These are phyloP conservation scores for Aegilops bicornis DNA, from an alignment of 176 grass and related monocot genomes.

Conservation along the genomic window DNA sequence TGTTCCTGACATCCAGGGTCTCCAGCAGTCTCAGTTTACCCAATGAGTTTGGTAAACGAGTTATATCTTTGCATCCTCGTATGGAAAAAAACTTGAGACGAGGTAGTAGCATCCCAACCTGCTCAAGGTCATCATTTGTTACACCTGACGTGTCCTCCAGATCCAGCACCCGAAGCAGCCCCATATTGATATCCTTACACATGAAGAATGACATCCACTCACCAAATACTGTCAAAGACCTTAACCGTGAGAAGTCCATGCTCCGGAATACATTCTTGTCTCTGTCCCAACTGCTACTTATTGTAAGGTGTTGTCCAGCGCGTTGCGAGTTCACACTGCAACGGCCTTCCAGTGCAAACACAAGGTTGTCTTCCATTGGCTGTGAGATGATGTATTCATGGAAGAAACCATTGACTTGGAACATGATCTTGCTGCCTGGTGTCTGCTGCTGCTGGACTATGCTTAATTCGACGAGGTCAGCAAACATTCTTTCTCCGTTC, in stretches of 20 bases:
- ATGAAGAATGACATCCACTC: too few species aligned
- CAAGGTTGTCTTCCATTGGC: background rate
- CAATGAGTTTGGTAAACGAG: background rate
- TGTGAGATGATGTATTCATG: background rate
- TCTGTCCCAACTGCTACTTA: too few species aligned
- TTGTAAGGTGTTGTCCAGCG: too few species aligned
- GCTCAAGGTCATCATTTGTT: background rate
- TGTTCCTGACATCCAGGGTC: background rate
- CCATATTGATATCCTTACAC: background rate
- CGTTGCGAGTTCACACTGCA: background rate
- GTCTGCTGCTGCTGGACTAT: background rate
- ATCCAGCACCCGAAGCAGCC: conserved; percentile 29
- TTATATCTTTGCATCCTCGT: background rate
- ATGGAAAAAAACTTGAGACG: conserved; percentile 31
- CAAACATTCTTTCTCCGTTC: background rate
- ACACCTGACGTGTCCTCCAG: background rate
- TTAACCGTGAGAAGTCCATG: background rate
- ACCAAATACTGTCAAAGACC: conserved; percentile 14
- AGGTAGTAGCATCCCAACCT: background rate
- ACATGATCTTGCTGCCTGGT: background rate
- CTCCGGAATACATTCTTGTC: background rate
- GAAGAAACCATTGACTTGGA: conserved; percentile 9
- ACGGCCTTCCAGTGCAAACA: background rate
- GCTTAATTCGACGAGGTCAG: too few species aligned
- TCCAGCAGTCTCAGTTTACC: background rate